Conservation (phyloP, 2,329 filamentous ascomycete genomes). For the Berkeleyomyces basicola region DNA sequence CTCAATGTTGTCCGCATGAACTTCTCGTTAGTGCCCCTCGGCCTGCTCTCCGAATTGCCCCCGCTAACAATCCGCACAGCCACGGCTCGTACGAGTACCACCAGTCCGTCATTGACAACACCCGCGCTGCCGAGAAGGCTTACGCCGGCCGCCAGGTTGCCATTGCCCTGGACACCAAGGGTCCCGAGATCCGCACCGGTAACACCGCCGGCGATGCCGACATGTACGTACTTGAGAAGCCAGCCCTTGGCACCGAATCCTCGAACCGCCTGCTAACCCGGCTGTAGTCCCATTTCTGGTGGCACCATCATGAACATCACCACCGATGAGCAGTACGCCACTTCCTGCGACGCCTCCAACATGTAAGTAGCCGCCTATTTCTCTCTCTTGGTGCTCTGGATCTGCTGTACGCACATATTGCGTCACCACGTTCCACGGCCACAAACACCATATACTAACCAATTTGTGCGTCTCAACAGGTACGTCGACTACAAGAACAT, state of each 20-base stretch:
- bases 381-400: background rate
- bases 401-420: background rate
- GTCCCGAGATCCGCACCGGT: conserved; percentile 44
- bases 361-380: conserved; percentile 45
- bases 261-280: background rate
- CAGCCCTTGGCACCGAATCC: background rate
- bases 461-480: conserved; percentile 28
- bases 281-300: conserved; percentile 49
- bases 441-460: background rate
- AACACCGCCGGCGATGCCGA: conserved; percentile 74
- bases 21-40: conserved; percentile 34
- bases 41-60: no score
- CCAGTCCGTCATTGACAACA: conserved; percentile 94
- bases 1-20: conserved; percentile 99
- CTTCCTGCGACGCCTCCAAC: conserved; percentile 71
- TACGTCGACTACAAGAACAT: conserved; percentile 99
- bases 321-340: conserved; percentile 84
- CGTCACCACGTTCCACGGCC: no score
- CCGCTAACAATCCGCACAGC: conserved; percentile 20
- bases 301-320: conserved; percentile 88
- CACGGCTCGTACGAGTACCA: conserved; percentile 73
- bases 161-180: conserved; percentile 73
- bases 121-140: conserved; percentile 65
- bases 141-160: conserved; percentile 75
- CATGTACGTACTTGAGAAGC: conserved; percentile 24